Conservation (phyloP, 2,329 filamentous ascomycete species). For the Ophiocordyceps camponoti-rufipedis region DNA sequence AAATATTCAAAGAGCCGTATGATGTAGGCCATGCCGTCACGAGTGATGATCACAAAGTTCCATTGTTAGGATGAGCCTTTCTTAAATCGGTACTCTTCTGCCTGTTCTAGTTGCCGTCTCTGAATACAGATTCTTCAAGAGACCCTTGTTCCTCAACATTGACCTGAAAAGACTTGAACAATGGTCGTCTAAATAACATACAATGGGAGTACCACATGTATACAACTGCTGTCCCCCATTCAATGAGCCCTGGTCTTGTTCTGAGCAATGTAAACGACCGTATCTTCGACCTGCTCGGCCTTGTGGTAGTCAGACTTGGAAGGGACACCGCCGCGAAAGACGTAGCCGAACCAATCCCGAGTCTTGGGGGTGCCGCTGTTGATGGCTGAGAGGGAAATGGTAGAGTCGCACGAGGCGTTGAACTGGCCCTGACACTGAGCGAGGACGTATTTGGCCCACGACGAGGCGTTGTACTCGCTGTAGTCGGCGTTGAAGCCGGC, state of each 20-base stretch:
- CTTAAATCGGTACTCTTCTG: too few species aligned
- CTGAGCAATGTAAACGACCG: background rate
- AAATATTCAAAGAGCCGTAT: too few species aligned
- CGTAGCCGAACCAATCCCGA: constrained; percentile 2
- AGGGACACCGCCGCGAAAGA: constrained; percentile 1
- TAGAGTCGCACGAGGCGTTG: background rate
- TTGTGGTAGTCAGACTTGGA: background rate
- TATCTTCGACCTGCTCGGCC: background rate
- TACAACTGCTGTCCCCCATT: too few species aligned
- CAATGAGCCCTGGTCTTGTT: background rate
- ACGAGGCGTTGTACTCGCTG: background rate
- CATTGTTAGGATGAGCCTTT: too few species aligned
- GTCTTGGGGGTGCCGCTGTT: constrained; percentile 1
- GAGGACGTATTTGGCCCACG: constrained; percentile 1
- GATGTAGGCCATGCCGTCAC: too few species aligned
- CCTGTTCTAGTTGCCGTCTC: too few species aligned
- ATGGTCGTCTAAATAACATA: too few species aligned
- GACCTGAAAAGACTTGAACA: too few species aligned
- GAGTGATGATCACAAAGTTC: too few species aligned
- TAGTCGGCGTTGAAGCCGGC: constrained; percentile 3
- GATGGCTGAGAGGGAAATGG: constrained; percentile 1
- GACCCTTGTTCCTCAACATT: too few species aligned
- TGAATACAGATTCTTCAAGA: too few species aligned
- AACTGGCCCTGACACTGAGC: background rate
- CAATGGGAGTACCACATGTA: too few species aligned